phyloP scores from a whole-genome alignment of 129 eudicot species.

The Heracleum sosnowskyi region DNA sequence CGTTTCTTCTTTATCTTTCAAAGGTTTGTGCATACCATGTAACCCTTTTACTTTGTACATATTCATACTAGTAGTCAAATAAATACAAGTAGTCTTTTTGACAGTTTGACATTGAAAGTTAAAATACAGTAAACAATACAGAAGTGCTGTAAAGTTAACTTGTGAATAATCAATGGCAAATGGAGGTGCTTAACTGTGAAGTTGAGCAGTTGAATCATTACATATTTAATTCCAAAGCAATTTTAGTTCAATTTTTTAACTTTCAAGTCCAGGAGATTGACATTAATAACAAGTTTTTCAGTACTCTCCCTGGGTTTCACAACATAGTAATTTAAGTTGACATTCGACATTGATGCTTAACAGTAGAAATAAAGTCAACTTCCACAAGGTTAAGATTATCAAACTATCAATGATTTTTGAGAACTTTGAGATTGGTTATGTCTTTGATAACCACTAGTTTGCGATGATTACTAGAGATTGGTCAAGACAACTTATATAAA shows the following conservation, averaged over 20 bases:
- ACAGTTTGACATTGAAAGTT: neutral
- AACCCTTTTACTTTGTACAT: neutral
- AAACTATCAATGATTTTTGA: neutral
- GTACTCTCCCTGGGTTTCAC: neutral
- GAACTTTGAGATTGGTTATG: neutral
- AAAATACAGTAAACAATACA: neutral
- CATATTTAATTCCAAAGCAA: neutral
- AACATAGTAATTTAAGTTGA: neutral
- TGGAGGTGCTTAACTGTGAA: neutral
- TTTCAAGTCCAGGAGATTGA: neutral
- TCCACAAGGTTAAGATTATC: neutral
- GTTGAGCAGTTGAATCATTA: neutral
- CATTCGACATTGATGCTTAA: neutral
- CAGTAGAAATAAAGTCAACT: neutral
- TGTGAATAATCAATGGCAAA: neutral
- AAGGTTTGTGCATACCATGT: constrained; percentile 47
- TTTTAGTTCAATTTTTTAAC: neutral
- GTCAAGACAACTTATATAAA: neutral
- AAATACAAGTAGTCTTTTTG: neutral
- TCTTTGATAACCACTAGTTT: neutral
- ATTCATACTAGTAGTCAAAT: neutral
- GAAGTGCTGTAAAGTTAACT: neutral
- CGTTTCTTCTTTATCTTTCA: constrained; percentile 60
- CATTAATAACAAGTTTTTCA: neutral
- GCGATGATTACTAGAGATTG: neutral